phyloP scores from a whole-genome alignment of 2,329 filamentous ascomycete genomes.

The Beauveria caledonica region DNA sequence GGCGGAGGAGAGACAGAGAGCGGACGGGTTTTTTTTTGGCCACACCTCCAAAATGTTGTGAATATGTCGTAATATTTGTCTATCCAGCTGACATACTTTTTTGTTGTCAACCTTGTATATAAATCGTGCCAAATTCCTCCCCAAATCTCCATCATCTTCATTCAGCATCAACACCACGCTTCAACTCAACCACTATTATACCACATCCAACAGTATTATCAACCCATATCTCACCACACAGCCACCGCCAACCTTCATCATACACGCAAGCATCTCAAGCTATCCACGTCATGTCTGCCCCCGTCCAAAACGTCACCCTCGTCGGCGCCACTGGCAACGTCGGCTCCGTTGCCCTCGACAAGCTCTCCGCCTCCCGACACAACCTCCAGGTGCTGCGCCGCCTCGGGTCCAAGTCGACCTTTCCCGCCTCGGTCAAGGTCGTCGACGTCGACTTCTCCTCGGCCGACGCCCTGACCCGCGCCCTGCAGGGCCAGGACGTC shows the following conservation, averaged over 20 bases:
- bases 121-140: not conserved
- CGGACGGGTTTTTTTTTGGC: not conserved
- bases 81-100: not conserved
- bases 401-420: constrained; percentile 27
- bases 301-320: constrained; percentile 20
- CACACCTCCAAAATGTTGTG: not conserved
- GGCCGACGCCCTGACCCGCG: constrained; percentile 32
- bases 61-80: not conserved
- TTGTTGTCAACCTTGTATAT: not conserved
- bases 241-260: not conserved
- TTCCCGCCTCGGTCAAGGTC: constrained; percentile 31
- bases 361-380: not conserved
- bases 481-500: constrained; percentile 43
- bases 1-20: not conserved
- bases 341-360: constrained; percentile 3
- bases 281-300: not conserved
- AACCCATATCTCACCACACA: not conserved
- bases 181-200: too few species aligned
- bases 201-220: too few species aligned
- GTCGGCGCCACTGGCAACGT: constrained; percentile 15
- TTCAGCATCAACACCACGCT: not conserved
- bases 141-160: not conserved
- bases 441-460: constrained; percentile 39
- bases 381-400: constrained; percentile 43
- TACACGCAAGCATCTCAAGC: not conserved